Base-by-base conservation (phyloP, 306 rosid genomes). In the Cercis canadensis region DNA sequence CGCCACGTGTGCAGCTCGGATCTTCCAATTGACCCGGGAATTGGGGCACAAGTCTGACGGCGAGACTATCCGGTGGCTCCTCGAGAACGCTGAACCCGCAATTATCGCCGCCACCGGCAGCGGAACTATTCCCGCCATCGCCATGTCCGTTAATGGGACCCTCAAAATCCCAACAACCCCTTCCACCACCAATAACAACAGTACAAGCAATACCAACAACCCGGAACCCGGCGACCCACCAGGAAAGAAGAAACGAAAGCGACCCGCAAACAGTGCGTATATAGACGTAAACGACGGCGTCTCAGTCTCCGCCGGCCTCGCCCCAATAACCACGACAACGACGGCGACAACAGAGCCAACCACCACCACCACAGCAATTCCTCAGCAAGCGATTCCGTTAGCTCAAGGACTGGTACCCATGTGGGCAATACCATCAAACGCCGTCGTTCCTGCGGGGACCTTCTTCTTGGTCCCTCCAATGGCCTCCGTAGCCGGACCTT, bases 41-140 rank as follows among this genome's bases (percentile, higher is more conserved):
- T 87, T 92, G 7, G 95, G 96, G 0, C 96, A 89, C 65, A 92
- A 89, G 53, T 92, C 97, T 18, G 96, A 92, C 75, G 97, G 97
- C 3, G 92, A 92, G 40, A 89, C 97, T n/a, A 89, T 89, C 34
- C 87, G 88, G 5, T 92, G 98, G 96, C 92, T 89, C 0, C 84
- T 92, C 0, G 89, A 89, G 4, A 88, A 88, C 57, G 88, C 95
- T 2, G 96, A 92, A 62, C 95, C 89, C 0, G 89, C 96, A 2
- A 89, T 92, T 63, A 85, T 92, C 34, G 92, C 90, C 55, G 92
- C 98, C 65, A 92, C 96, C 1, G 92, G 96, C 0, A 89, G 89
- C 46, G 96, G 96, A 0, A 92, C 91, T 0, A 76, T 90, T 8
- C 98, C 92, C 8, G 92, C 96, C 43, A 92, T 89, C 69, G 90